Conservation (phyloP, 108 stramenopile species). For the Seminavis robusta region DNA sequence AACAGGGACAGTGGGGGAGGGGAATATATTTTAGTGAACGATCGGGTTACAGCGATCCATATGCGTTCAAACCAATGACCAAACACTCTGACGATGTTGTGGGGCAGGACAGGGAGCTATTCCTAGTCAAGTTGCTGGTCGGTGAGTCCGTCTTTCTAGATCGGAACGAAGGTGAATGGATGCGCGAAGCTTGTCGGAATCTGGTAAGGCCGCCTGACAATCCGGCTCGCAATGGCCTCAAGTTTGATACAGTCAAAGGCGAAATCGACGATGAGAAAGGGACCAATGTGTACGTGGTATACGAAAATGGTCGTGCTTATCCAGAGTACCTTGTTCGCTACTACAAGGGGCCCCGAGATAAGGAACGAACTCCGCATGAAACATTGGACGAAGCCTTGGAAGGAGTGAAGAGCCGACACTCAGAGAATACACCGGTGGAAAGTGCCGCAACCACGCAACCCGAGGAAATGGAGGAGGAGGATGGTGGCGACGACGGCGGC, state of each 20-base stretch:
- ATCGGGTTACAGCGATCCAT: background rate
- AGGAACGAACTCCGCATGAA: background rate
- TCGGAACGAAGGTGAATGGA: background rate
- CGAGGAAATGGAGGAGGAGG: too few species aligned
- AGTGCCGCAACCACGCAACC: too few species aligned
- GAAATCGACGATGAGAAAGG: background rate
- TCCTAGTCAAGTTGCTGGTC: conserved; percentile 3
- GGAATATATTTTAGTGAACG: conserved; percentile 7
- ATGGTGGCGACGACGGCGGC: too few species aligned
- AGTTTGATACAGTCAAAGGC: conserved; percentile 3
- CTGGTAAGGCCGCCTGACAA: background rate
- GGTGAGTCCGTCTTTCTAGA: background rate
- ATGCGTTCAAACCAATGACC: background rate
- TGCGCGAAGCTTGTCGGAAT: background rate
- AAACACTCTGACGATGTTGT: background rate
- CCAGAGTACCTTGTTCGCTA: conserved; percentile 10
- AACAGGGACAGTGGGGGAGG: conserved; percentile 2
- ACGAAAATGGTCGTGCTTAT: conserved; percentile 11
- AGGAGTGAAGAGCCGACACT: too few species aligned
- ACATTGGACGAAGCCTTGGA: background rate
- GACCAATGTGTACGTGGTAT: conserved; percentile 2
- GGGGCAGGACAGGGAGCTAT: background rate
- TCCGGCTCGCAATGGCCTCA: background rate
- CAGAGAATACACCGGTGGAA: too few species aligned
- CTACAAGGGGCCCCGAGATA: background rate